Evolutionary conservation across 2,329 filamentous ascomycete species (phyloP).

Genomic region (Alternaria triticimaculans): DNA sequence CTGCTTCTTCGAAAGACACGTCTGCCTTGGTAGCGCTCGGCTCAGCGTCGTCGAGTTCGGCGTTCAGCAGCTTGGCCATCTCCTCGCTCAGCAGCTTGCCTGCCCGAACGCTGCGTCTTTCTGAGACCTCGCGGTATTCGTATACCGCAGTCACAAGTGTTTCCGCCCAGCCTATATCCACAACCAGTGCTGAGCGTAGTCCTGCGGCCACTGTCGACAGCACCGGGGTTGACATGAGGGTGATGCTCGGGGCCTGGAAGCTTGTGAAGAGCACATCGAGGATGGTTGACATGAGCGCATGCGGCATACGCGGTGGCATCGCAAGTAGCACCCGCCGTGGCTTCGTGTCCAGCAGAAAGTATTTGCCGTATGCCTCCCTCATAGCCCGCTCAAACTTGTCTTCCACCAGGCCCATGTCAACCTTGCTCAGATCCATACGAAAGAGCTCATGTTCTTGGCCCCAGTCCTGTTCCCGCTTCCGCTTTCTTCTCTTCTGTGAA

Average conservation of each 20-base stretch:
- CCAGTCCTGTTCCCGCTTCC: slow-evolving; percentile 62
- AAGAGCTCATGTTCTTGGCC: slow-evolving; percentile 75
- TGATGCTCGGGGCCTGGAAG: slow-evolving; percentile 81
- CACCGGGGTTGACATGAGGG: slow-evolving; percentile 77
- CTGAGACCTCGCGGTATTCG: slow-evolving; percentile 83
- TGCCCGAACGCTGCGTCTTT: slow-evolving; percentile 73
- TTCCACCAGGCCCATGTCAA: slow-evolving; percentile 80
- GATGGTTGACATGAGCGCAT: slow-evolving; percentile 76
- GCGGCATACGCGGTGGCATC: slow-evolving; percentile 77
- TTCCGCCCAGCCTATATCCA: slow-evolving; percentile 94
- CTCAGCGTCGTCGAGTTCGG: slow-evolving; percentile 47
- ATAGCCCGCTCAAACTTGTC: slow-evolving; percentile 87
- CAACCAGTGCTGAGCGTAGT: slow-evolving; percentile 80
- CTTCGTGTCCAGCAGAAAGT: slow-evolving; percentile 73
- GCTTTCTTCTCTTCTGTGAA: slow-evolving; percentile 57
- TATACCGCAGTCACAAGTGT: slow-evolving; percentile 85
- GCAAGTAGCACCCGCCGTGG: slow-evolving; percentile 76
- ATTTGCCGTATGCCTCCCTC: slow-evolving; percentile 82
- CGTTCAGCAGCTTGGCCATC: slow-evolving; percentile 69
- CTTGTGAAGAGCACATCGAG: slow-evolving; percentile 80
- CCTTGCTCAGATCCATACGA: slow-evolving; percentile 72
- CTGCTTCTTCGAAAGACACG: slow-evolving; percentile 74
- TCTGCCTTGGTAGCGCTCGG: slow-evolving; percentile 31
- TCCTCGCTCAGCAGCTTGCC: slow-evolving; percentile 74
- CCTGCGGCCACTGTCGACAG: slow-evolving; percentile 80